phyloP scores from a whole-genome alignment of 768 basidiomycete species.

The Kwoniella heveanensis region DNA sequence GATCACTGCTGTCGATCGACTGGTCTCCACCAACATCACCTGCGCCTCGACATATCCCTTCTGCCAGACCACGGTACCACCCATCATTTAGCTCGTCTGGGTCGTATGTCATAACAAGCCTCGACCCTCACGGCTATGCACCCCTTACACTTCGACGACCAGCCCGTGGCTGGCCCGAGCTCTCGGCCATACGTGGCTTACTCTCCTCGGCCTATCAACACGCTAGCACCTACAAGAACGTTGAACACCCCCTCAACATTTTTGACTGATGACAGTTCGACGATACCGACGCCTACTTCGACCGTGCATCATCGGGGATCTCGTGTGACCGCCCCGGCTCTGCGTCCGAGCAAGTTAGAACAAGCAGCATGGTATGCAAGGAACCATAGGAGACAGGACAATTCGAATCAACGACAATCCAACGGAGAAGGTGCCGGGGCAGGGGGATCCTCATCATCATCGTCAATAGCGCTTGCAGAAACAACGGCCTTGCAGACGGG shows the following conservation, averaged over 20 bases:
- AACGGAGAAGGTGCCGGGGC: background rate
- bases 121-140: conserved; percentile 7
- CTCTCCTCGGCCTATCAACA: background rate
- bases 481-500: background rate
- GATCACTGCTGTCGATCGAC: too few species aligned
- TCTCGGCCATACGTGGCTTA: conserved; percentile 16
- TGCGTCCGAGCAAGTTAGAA: conserved; percentile 3
- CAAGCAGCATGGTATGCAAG: background rate
- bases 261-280: background rate
- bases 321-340: background rate
- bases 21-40: too few species aligned
- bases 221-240: background rate
- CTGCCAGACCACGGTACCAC: too few species aligned
- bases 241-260: background rate
- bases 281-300: background rate
- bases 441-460: conserved; percentile 6
- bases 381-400: conserved; percentile 6
- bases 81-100: too few species aligned
- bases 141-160: conserved; percentile 8
- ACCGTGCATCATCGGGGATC: conserved; percentile 2
- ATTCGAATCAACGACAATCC: background rate
- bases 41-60: too few species aligned
- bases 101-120: background rate
- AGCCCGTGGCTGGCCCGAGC: conserved; percentile 30
- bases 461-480: conserved; percentile 8